Base-by-base conservation (phyloP, 805 yeast species). In the Metschnikowia lunata region DNA sequence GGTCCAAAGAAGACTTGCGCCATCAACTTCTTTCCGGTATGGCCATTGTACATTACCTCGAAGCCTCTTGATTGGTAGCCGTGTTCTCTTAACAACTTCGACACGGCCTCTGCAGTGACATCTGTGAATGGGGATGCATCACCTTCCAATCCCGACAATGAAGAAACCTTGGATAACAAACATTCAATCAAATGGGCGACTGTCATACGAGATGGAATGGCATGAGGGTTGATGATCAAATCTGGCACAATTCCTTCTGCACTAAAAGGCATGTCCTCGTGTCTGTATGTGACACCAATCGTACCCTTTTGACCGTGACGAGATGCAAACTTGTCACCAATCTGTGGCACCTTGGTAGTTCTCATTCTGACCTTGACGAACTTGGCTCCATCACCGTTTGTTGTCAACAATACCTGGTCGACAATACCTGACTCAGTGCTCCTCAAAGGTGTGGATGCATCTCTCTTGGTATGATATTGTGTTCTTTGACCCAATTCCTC, bases 271-370 rank as follows among this genome's bases (percentile, higher is more conserved):
- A 93, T 91, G 65, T 93, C 99, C 68, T 93, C 99, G 65, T 91
- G 93, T 65, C 97, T 81, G 64, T 91, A 93, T 0, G 99, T 93
- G 51, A 93, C 93, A 83, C 99, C 99, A 68, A 93, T 90, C 15
- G 99, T 93, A 84, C 99, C 99, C 74, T 93, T 93, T 71, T 93
- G 99, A 66, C 99, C 99, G 77, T 93, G 99, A 73, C 99, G 87
- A 34, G 98, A 91, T 7, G 99, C 98, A 71, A 93, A 93, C 71
- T 93, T 93, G 70, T 93, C 99, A 69, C 99, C 99, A 69, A 93
- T 91, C 71, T 93, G 99, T 10, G 99, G 99, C 37, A 91, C 78
- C 71, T 95, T 93, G 4, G 99, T 93, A 1, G 99, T 93, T 78
- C 99, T 87, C 88, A 95, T 93, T 72, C 99, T 82, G 38, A 93